Base-by-base conservation (phyloP, 768 basidiomycete species). In the Kondoa malvinella region DNA sequence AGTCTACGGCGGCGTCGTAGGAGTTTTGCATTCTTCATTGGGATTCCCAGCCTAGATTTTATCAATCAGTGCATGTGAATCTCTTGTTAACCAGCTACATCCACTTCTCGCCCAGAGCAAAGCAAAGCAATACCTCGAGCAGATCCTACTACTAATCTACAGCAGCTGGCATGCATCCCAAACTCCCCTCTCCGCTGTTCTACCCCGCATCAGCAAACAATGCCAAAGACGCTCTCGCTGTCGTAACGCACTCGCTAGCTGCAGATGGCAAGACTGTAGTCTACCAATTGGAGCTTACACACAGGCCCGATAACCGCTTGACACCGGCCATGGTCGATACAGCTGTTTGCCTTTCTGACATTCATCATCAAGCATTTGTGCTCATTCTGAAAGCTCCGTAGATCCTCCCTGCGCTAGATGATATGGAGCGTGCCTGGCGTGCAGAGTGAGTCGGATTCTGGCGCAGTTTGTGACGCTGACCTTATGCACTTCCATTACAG, bases 291-390 rank as follows among this genome's bases (percentile, higher is more conserved):
- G 61, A 63, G 61, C 16, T 63, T 29, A 74, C 14, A 1, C 2
- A 64, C 29, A 67, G 77, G 31, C 78, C 78, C 0, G 78, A 79
- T 67, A 78, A 79, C 63, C 71, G 78, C 2, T 72, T 79, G 57
- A 78, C 78, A 0, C 71, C 75, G 3, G 72, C 68, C 25, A 75
- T 78, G 50, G 70, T 78, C 50, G 67, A 66, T 4, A 71, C 75
- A 56, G 71, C 77, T 34, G 34, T 69, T 14, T 25, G 58, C 8
- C 40, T 27, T 66, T 3, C 25, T 34, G 65, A 32, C n/a, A n/a
- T n/a, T n/a, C n/a, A n/a, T n/a, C n/a, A n/a, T n/a, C n/a, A n/a
- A n/a, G n/a, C n/a, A n/a, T n/a, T n/a, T n/a, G n/a, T n/a, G n/a
- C n/a, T n/a, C n/a, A n/a, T n/a, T n/a, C n/a, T n/a, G n/a, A n/a